Evolutionary conservation across 2,329 filamentous ascomycete genomes (phyloP), one percentile per base, ranked within the genome.

Genomic region (Orbilia quercus): DNA sequence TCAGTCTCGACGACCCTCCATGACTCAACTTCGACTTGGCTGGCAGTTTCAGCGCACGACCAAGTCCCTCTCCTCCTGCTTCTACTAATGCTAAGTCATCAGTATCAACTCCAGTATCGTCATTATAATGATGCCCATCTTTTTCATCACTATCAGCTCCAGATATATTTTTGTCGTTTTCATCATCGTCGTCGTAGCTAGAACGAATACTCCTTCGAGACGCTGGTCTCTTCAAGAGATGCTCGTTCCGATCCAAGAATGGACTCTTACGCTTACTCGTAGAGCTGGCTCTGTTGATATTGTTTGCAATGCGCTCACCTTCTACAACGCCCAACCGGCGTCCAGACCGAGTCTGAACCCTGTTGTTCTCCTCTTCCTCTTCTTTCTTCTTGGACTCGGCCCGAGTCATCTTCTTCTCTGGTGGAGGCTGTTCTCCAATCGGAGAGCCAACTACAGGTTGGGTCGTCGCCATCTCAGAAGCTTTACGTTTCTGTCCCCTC

Each of bases 401-500:
- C 31, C 69, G 55, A 5, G 69, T 73, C 40, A 73, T 45, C 34
- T 53, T 51, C 53, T 73, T 73, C 54, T 65, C 69, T 22, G 69
- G 69, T n/a, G 59, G 67, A 44, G 67, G 44, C n/a, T 23, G 23
- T 18, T 38, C 51, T 31, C 53, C 66, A 31, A 53, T 58, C 59
- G 45, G 66, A 71, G 47, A 34, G 38, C 23, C 51, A 45, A 50
- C 54, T 31, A 38, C 51, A 22, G 45, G 31, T 38, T 60, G 53
- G 22, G 54, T 60, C 20, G 47, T 44, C 14, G 59, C 50, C 69
- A 73, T 66, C 22, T 73, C 69, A 23, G 60, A 64, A 42, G 69
- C 69, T 38, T 73, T 73, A 23, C 69, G 62, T 60, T 73, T 73
- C 69, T 73, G 69, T 11, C 69, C 69, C 22, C 69, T 47, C 42